phyloP scores from a whole-genome alignment of 2,329 filamentous ascomycete genomes.

The Lasiodiplodia theobromae region DNA sequence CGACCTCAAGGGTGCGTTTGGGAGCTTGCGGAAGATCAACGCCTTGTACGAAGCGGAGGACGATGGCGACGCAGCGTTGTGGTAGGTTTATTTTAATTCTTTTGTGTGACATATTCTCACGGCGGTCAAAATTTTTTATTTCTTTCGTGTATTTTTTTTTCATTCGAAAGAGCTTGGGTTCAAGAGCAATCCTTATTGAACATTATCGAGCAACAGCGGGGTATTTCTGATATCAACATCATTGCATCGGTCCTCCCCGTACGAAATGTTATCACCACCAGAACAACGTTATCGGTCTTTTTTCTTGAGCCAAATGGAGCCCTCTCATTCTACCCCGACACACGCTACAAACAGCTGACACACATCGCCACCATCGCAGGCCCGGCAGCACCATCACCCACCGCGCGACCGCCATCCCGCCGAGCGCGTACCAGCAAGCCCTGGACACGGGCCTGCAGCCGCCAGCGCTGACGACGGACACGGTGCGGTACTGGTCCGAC shows the following conservation, averaged over 20 bases:
- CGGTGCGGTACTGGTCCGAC: conserved; percentile 96
- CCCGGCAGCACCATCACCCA: conserved; percentile 64
- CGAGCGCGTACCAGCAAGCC: conserved; percentile 78
- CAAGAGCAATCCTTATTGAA: not conserved
- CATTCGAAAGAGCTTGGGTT: not conserved
- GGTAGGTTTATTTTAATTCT: conserved; percentile 32
- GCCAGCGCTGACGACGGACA: conserved; percentile 69
- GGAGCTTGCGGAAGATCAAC: conserved; percentile 85
- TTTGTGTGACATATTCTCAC: not conserved
- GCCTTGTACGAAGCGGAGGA: conserved; percentile 76
- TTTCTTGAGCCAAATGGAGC: not conserved
- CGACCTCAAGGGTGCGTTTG: conserved; percentile 93
- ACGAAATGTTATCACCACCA: not conserved
- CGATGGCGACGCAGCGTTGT: conserved; percentile 40
- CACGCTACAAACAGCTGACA: not conserved
- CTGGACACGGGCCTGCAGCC: conserved; percentile 74
- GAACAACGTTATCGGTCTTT: too few relatives aligned
- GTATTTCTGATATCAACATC: not conserved
- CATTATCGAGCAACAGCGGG: not conserved
- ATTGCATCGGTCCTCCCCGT: not conserved
- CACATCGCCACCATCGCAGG: conserved; percentile 54
- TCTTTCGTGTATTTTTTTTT: not conserved
- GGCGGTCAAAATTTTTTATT: not conserved
- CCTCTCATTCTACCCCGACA: not conserved
- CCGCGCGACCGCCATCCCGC: conserved; percentile 68